Percentiles rank a stretch among this genome's conserved stretches.
phyloP scores from a whole-genome alignment of 2,329 filamentous ascomycete species.

The Calonectria crousiana region DNA sequence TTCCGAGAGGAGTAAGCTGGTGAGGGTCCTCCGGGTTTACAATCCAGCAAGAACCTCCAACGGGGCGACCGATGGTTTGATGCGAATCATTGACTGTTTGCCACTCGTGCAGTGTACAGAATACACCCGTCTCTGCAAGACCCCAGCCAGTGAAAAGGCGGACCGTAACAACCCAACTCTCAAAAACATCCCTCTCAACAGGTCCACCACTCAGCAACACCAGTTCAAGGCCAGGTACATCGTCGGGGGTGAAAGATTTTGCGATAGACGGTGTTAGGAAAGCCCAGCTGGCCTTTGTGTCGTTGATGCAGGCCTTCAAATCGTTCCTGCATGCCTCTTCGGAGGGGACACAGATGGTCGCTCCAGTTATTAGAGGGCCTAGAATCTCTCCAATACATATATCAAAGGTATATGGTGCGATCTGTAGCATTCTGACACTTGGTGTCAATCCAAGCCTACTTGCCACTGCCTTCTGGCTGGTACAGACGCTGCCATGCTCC shows the following conservation, averaged over 20 bases:
- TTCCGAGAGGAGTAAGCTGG: slow-evolving; percentile 35
- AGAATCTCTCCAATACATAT: slow-evolving; percentile 16
- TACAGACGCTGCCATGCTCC: slow-evolving; percentile 32
- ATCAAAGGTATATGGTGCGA: slow-evolving; percentile 19
- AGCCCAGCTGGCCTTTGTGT: not conserved
- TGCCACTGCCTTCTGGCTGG: slow-evolving; percentile 18
- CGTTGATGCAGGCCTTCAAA: not conserved
- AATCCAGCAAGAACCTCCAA: slow-evolving; percentile 38
- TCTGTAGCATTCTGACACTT: slow-evolving; percentile 22
- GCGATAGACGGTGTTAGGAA: not conserved
- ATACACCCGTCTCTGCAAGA: slow-evolving; percentile 26
- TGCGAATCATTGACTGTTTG: slow-evolving; percentile 1
- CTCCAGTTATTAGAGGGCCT: slow-evolving; percentile 18
- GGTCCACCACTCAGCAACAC: slow-evolving; percentile 30
- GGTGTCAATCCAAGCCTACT: slow-evolving; percentile 3
- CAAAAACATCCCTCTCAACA: slow-evolving; percentile 7
- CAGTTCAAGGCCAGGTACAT: not conserved
- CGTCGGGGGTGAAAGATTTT: not conserved
- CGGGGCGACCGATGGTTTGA: not conserved
- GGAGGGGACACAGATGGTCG: slow-evolving; percentile 22
- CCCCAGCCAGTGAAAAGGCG: slow-evolving; percentile 32
- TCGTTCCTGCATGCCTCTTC: not conserved
- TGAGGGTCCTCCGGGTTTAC: slow-evolving; percentile 37
- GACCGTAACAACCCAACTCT: slow-evolving; percentile 30
- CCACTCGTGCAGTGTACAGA: not conserved